phyloP scores from a whole-genome alignment of 352 stramenopile species.

The Phytophthora ramorum region DNA sequence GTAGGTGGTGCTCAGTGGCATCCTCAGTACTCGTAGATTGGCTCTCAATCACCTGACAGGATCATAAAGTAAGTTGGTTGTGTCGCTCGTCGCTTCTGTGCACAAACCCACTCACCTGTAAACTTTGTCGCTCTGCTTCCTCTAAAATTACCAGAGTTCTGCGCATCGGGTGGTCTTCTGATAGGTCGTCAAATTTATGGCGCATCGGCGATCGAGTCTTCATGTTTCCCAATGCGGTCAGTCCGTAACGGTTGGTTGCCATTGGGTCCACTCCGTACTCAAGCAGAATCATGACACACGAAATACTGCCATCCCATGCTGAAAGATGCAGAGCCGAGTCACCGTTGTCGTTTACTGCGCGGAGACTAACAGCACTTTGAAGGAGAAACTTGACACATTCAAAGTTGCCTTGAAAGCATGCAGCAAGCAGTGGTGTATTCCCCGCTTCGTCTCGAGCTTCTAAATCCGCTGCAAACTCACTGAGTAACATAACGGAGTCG shows the following conservation, averaged over 20 bases:
- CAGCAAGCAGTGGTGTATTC: slow-evolving; percentile 72
- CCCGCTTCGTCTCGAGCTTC: slow-evolving; percentile 69
- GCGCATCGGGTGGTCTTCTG: slow-evolving; percentile 56
- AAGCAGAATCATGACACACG: slow-evolving; percentile 68
- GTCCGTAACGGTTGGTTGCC: slow-evolving; percentile 50
- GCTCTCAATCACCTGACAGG: slow-evolving; percentile 21
- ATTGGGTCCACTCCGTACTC: slow-evolving; percentile 69
- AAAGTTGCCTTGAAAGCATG: slow-evolving; percentile 74
- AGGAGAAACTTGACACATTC: slow-evolving; percentile 76
- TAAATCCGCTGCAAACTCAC: slow-evolving; percentile 69
- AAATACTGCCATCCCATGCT: slow-evolving; percentile 67
- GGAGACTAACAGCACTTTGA: slow-evolving; percentile 69
- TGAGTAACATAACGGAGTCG: slow-evolving; percentile 71
- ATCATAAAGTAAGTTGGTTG: not conserved
- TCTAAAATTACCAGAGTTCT: slow-evolving; percentile 56
- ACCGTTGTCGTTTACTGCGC: slow-evolving; percentile 45
- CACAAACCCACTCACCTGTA: slow-evolving; percentile 36
- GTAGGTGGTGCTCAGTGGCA: slow-evolving; percentile 8
- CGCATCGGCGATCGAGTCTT: slow-evolving; percentile 67
- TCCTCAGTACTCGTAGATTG: slow-evolving; percentile 23
- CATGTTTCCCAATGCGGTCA: slow-evolving; percentile 65
- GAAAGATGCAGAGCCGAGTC: slow-evolving; percentile 74
- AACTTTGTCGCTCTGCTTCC: slow-evolving; percentile 33
- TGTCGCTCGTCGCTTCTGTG: not conserved
- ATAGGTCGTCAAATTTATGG: slow-evolving; percentile 73